Base-by-base conservation (phyloP, 805 yeast species). In the Aciculoconidium aculeatum region DNA sequence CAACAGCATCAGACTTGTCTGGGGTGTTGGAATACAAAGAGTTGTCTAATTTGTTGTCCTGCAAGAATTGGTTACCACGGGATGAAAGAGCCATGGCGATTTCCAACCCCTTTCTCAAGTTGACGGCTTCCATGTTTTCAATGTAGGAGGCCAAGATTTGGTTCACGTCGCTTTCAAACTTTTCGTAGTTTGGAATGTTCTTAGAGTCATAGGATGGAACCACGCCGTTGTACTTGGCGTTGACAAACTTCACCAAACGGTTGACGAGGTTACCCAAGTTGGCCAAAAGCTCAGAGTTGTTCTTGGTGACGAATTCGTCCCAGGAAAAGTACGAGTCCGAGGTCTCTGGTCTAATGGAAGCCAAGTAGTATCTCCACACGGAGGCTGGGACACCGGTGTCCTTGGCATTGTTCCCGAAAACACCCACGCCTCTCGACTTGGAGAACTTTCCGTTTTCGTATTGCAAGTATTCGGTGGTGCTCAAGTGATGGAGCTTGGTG, bases 361-460 rank as follows among this genome's bases (percentile, higher is more conserved):
- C 81, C 55, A 92, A 70, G 60, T 92, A 92, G 61, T 90, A 92
- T 71, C 99, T 79, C 98, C 98, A 92, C 22, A 92, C 96, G 24
- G 95, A 81, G 25, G 96, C 77, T 3, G 94, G 67, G 18, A 92
- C 59, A 21, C 96, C 96, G 20, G 94, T 84, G 20, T 84, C 96
- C 61, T 86, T 77, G 23, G 97, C 99, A 51, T 85, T 88, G 64
- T 90, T 90, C 53, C 99, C 99, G 52, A 92, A 92, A 24, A 92
- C 99, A 61, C 99, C 99, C 38, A 90, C 73, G 45, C 92, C 92
- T 63, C 98, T 78, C n/a, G 95, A 85, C 64, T 92, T 92, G 33
- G 97, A 90, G 67, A 92, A 92, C 60, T 92, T 92, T 42, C 98
- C 98, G 39, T 90, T 94, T 66, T 92, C 99, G 51, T 92, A 92